Evolutionary conservation across 2,329 filamentous ascomycete species (phyloP).

Genomic region (Diatrype stigma): DNA sequence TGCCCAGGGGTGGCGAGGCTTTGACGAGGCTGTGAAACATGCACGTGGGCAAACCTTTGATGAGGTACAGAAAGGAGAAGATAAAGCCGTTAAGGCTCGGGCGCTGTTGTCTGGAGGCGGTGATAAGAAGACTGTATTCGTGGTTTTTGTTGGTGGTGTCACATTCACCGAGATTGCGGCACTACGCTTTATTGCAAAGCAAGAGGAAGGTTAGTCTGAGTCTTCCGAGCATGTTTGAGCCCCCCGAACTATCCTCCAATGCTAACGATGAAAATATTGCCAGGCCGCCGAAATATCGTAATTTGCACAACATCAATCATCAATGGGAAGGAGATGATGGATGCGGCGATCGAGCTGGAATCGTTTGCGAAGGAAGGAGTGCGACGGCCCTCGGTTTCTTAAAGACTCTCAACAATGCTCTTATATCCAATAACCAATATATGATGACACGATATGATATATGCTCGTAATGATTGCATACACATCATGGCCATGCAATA

Average conservation of each 20-base stretch:
- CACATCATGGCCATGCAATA: too few species aligned
- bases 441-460: too few species aligned
- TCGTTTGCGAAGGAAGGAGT: slow-evolving; percentile 49
- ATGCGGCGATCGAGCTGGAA: slow-evolving; percentile 71
- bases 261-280: slow-evolving; percentile 10
- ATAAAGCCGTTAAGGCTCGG: slow-evolving; percentile 84
- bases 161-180: slow-evolving; percentile 96
- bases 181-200: slow-evolving; percentile 79
- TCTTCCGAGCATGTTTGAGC: slow-evolving; percentile 2
- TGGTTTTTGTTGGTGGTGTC: slow-evolving; percentile 97
- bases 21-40: slow-evolving; percentile 87
- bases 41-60: slow-evolving; percentile 87
- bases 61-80: slow-evolving; percentile 84
- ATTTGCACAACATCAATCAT: slow-evolving; percentile 92
- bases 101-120: slow-evolving; percentile 73
- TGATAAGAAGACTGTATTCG: slow-evolving; percentile 79
- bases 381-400: slow-evolving; percentile 12
- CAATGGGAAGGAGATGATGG: slow-evolving; percentile 85
- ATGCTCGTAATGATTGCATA: background rate
- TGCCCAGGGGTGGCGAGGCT: slow-evolving; percentile 83
- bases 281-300: slow-evolving; percentile 74
- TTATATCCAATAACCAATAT: too few species aligned
- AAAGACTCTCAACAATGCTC: slow-evolving; percentile 4
- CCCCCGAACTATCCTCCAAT: background rate
- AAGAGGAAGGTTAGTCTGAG: slow-evolving; percentile 62